Base-by-base conservation (phyloP, 1,284 basidiomycete genomes). In the Cryptococcus depauperatus region DNA sequence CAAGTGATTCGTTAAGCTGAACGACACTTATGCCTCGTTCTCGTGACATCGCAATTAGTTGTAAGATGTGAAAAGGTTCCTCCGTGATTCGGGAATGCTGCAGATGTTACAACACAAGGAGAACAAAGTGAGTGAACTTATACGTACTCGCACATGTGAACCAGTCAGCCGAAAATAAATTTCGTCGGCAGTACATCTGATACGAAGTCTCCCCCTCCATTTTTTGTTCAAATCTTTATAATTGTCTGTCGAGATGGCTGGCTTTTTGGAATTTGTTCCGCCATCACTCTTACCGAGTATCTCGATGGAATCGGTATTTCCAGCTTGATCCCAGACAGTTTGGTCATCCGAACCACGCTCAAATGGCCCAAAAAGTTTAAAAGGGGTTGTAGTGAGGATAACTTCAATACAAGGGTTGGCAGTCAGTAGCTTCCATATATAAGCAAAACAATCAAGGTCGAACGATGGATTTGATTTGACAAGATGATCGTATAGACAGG, bases 101-200 rank as follows among this genome's bases (percentile, higher is more conserved):
- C 25, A 43, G 14, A n/a, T n/a, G n/a, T n/a, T n/a, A n/a, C n/a
- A n/a, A n/a, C n/a, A n/a, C n/a, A 2, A 16, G 9, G 11, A 32
- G 21, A 16, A 9, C n/a, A 13, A 32, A 11, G 19, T 27, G 14
- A 25, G 27, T 13, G 22, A 30, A 52, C 62, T 43, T 33, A 66
- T n/a, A 64, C 47, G 51, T 55, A 21, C 35, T 9, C 35, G 14
- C 23, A 58, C 50, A 46, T 64, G 56, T 3, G 61, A 61, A 13
- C 67, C 67, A 0, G 64, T 66, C 35, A 69, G 46, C 13, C 62
- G 55, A 37, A 56, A 63, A 48, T 68, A 68, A 41, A 68, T 61
- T 41, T 68, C 67, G 23, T 65, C 59, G 30, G 63, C 63, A 6
- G 52, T 59, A 25, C 61, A 62, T 16, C 65, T 48, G 1, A 69